Evolutionary conservation across 441 rosid genomes (phyloP), one percentile per base, ranked within the genome.

Genomic region (Erysimum cheiri): DNA sequence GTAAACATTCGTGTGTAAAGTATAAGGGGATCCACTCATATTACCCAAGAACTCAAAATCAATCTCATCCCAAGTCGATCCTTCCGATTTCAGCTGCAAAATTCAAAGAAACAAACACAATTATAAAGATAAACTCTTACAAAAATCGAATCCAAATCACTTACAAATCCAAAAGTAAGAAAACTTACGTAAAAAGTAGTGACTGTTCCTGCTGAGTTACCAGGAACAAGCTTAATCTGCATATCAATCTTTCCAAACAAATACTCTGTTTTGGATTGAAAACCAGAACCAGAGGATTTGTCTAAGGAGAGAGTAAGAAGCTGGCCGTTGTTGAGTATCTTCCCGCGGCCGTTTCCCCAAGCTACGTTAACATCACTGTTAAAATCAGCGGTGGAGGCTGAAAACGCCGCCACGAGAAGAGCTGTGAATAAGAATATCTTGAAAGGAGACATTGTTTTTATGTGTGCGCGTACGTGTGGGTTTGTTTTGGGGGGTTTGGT

Each of bases 21-120:
- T 82, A 71, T 80, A 86, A 53, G 88, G 90, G 36, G 81, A 81
- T 33, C 86, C 88, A 64, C 85, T 84, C 67, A 77, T 44, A 50
- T 86, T 86, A 9, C 91, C 90, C 69, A 85, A 64, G 81, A 87
- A 88, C 74, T 85, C 93, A 1, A 83, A 84, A 52, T 85, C 93
- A 14, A 88, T 83, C 66, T 88, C 88, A 63, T 85, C 93, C 88
- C 90, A 84, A 17, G 62, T 76, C 2, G 83, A 79, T 54, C 88
- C 93, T 70, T 70, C 55, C 0, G 93, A 88, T 40, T 83, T 69
- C 3, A 80, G 49, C 84, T 80, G 73, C 14, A 40, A 43, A 49
- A 2, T 39, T 6, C 32, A 36, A 6, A 58, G 37, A 32, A 7
- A 17, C 9, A 5, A 33, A 58, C 11, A 59, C 17, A 85, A 59